phyloP scores from a whole-genome alignment of 768 basidiomycete species.

The Boletus barrowsii region DNA sequence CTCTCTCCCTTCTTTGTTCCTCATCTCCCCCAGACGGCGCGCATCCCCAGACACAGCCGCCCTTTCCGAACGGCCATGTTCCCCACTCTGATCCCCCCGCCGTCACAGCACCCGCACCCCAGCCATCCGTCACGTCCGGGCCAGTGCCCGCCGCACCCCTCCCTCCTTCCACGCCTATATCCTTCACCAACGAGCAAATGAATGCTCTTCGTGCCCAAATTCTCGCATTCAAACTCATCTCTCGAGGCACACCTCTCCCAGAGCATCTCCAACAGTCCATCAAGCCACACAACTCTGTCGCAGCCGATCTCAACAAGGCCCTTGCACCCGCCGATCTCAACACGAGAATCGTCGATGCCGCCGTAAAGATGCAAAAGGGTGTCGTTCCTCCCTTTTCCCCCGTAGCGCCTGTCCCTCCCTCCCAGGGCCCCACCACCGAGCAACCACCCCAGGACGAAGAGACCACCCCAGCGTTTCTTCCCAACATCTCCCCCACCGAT shows the following conservation, averaged over 20 bases:
- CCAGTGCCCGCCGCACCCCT: conserved; percentile 49
- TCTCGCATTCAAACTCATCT: conserved; percentile 73
- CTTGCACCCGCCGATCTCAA: conserved; percentile 58
- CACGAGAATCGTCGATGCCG: conserved; percentile 67
- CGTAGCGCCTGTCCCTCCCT: conserved; percentile 24
- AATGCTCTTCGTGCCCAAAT: conserved; percentile 78
- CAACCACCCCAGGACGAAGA: conserved; percentile 55
- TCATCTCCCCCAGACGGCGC: conserved; percentile 31
- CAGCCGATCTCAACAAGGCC: conserved; percentile 62
- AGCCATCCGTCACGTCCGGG: conserved; percentile 45
- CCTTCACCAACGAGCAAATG: conserved; percentile 76
- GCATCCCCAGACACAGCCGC: conserved; percentile 31
- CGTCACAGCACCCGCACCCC: conserved; percentile 22
- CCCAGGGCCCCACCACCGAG: conserved; percentile 28
- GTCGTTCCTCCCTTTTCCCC: conserved; percentile 25
- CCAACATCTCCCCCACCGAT: conserved; percentile 51
- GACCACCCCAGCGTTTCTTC: conserved; percentile 26
- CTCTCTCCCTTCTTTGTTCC: neutral
- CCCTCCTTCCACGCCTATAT: conserved; percentile 69
- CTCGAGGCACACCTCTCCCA: conserved; percentile 63
- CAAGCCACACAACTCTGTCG: conserved; percentile 57
- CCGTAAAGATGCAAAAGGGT: conserved; percentile 69
- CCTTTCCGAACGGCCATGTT: conserved; percentile 47
- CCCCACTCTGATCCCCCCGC: conserved; percentile 23
- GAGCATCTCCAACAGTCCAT: conserved; percentile 69